Conservation (phyloP, 306 rosid genomes). For the Lathyrus sativus region DNA sequence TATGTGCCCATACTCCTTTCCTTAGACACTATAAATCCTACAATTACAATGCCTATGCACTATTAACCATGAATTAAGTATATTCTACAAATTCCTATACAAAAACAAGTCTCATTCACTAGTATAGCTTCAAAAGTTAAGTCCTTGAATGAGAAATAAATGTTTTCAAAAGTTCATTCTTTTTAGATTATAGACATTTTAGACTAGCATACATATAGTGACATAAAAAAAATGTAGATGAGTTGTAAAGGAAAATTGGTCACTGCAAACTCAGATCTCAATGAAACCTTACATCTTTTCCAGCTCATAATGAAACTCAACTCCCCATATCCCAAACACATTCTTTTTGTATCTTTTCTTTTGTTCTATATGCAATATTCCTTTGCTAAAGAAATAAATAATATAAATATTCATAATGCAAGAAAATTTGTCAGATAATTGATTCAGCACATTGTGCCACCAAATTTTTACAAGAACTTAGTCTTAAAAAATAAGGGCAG, state of each 20-base stretch:
- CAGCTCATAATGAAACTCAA: constrained; percentile 35
- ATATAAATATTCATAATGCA: constrained; percentile 40
- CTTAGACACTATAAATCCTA: not conserved
- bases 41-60: not conserved
- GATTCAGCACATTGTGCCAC: constrained; percentile 38
- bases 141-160: not conserved
- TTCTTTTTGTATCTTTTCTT: constrained; percentile 39
- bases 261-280: constrained; percentile 41
- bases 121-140: not conserved
- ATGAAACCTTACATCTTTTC: constrained; percentile 9
- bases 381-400: constrained; percentile 31
- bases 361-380: constrained; percentile 32
- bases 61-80: not conserved
- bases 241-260: constrained; percentile 40
- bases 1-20: not conserved
- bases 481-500: not conserved
- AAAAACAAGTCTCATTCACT: not conserved
- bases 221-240: constrained; percentile 38
- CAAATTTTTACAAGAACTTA: constrained; percentile 35
- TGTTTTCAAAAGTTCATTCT: not conserved
- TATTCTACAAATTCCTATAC: too few species aligned
- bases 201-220: constrained; percentile 27
- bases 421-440: constrained; percentile 47
- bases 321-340: constrained; percentile 34
- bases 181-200: not conserved